Evolutionary conservation across 129 eudicot species (phyloP).

Genomic region (Pittosporum tobira): DNA sequence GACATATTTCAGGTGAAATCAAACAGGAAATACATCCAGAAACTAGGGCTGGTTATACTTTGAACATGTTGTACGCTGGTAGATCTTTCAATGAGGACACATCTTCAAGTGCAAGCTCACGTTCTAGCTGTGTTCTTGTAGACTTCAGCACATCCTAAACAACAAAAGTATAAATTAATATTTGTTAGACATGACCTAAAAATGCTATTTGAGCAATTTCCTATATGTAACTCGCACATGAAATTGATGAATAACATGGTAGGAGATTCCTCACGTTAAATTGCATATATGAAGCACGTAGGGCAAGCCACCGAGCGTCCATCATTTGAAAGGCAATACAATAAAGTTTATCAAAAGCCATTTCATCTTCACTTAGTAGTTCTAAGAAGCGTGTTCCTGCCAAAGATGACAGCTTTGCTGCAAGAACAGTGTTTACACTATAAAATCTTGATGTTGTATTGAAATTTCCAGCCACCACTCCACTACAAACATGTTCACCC

Average conservation of each 20-base stretch:
- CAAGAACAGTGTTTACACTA: slow-evolving; percentile 13
- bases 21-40: background rate
- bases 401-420: slow-evolving; percentile 61
- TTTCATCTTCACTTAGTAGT: slow-evolving; percentile 71
- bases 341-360: slow-evolving; percentile 87
- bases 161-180: background rate
- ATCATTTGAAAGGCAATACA: slow-evolving; percentile 80
- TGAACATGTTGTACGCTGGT: slow-evolving; percentile 76
- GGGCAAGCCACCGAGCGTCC: slow-evolving; percentile 97
- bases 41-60: slow-evolving; percentile 14
- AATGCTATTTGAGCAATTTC: background rate
- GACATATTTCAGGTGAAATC: background rate
- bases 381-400: slow-evolving; percentile 66
- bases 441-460: background rate
- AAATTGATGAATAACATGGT: background rate
- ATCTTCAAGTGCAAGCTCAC: slow-evolving; percentile 85
- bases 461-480: background rate
- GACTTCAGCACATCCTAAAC: slow-evolving; percentile 87
- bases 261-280: slow-evolving; percentile 50
- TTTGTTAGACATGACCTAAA: background rate
- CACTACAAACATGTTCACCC: too few relatives aligned
- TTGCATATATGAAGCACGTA: slow-evolving; percentile 96
- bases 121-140: slow-evolving; percentile 77
- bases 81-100: slow-evolving; percentile 55
- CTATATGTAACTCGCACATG: background rate